phyloP scores from a whole-genome alignment of 2,329 filamentous ascomycete genomes.

The Coniochaeta sp. region DNA sequence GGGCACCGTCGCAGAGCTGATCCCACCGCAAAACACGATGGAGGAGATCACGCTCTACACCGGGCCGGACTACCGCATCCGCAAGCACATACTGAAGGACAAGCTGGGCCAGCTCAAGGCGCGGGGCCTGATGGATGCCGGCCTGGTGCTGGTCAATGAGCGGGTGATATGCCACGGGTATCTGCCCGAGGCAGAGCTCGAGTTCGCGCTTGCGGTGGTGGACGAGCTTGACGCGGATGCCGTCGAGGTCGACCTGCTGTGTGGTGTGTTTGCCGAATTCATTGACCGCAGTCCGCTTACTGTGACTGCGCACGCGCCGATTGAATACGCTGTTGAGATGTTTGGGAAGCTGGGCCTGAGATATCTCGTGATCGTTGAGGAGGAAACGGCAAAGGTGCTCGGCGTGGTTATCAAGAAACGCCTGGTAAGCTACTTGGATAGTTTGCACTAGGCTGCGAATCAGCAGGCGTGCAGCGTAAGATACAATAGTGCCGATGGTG shows the following conservation, averaged over 20 bases:
- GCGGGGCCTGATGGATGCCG: slow-evolving; percentile 49
- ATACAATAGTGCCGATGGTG: not conserved
- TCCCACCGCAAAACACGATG: slow-evolving; percentile 48
- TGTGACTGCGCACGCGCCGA: slow-evolving; percentile 41
- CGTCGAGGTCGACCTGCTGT: slow-evolving; percentile 21
- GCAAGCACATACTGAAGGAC: slow-evolving; percentile 27
- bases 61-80: slow-evolving; percentile 33
- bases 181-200: slow-evolving; percentile 44
- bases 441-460: slow-evolving; percentile 3
- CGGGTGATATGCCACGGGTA: slow-evolving; percentile 44
- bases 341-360: slow-evolving; percentile 49
- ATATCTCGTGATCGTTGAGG: slow-evolving; percentile 44
- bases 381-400: slow-evolving; percentile 39
- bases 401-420: slow-evolving; percentile 54
- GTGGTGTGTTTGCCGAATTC: slow-evolving; percentile 32
- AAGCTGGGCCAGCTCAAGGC: slow-evolving; percentile 39
- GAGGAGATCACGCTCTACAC: slow-evolving; percentile 45
- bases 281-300: slow-evolving; percentile 46
- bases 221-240: slow-evolving; percentile 12
- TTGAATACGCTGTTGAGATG: slow-evolving; percentile 54
- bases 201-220: slow-evolving; percentile 35
- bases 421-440: slow-evolving; percentile 43
- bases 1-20: slow-evolving; percentile 33
- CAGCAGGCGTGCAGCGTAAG: not conserved
- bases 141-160: slow-evolving; percentile 45